Evolutionary conservation across 495 filamentous ascomycete species (phyloP).

Genomic region (Talaromyces liani): DNA sequence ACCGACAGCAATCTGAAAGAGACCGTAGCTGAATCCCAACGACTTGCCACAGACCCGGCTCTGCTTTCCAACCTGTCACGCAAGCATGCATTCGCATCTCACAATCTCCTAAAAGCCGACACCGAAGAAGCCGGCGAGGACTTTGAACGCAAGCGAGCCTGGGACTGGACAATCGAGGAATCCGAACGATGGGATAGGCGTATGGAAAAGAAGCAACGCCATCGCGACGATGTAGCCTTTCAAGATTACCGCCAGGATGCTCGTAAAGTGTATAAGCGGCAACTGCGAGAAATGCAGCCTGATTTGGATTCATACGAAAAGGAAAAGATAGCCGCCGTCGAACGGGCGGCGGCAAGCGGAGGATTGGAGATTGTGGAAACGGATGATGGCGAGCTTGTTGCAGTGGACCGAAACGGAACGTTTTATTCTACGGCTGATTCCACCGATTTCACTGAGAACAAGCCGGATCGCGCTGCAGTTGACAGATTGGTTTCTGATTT

Average conservation of each 20-base stretch:
- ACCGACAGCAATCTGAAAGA: constrained; percentile 75
- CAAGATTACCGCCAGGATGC: constrained; percentile 82
- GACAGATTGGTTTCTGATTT: constrained; percentile 83
- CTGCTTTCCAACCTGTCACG: constrained; percentile 65
- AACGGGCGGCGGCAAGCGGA: constrained; percentile 71
- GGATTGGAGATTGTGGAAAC: constrained; percentile 90
- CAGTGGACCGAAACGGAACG: constrained; percentile 79
- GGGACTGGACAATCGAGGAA: constrained; percentile 97
- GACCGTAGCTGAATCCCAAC: constrained; percentile 74
- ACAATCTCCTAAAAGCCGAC: constrained; percentile 91
- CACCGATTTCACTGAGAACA: constrained; percentile 73
- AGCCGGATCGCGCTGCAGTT: constrained; percentile 82
- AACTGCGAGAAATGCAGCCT: constrained; percentile 61
- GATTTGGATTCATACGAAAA: constrained; percentile 77
- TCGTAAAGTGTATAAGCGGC: constrained; percentile 87
- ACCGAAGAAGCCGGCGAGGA: constrained; percentile 77
- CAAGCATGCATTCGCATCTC: constrained; percentile 76
- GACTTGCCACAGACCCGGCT: constrained; percentile 66
- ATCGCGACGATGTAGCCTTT: constrained; percentile 81
- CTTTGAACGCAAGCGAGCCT: constrained; percentile 94
- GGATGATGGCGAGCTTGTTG: constrained; percentile 87
- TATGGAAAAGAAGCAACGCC: constrained; percentile 74
- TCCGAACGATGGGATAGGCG: constrained; percentile 88
- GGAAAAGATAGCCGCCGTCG: constrained; percentile 75
- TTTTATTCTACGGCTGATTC: constrained; percentile 86